Conservation (phyloP, 176 grass and related monocot species). For the Secale cereale region DNA sequence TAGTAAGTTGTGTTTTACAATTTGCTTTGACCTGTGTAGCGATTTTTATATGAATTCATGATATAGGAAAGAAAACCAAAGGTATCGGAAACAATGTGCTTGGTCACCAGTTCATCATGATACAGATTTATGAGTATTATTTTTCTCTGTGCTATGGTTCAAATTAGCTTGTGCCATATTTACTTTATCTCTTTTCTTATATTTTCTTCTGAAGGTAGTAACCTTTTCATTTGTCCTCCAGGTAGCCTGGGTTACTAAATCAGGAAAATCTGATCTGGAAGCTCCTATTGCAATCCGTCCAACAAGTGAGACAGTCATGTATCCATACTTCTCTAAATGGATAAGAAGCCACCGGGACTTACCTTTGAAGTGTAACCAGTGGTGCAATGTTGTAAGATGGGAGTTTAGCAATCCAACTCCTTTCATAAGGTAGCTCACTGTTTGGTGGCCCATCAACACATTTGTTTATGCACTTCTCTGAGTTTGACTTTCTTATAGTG, state of each 20-base stretch:
- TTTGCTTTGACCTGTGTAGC: background rate
- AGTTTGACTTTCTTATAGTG: background rate
- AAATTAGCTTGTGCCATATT: background rate
- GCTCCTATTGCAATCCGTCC: constrained; percentile 82
- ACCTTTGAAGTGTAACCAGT: constrained; percentile 82
- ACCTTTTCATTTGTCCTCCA: constrained; percentile 20
- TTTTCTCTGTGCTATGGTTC: background rate
- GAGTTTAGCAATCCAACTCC: constrained; percentile 82
- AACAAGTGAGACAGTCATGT: constrained; percentile 88
- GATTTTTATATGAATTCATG: background rate
- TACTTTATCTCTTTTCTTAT: background rate
- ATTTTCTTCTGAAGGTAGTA: background rate
- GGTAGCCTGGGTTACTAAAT: constrained; percentile 81
- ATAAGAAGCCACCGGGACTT: constrained; percentile 83
- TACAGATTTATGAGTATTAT: background rate
- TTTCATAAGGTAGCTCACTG: constrained; percentile 63
- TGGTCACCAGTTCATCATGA: background rate
- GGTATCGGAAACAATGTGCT: background rate
- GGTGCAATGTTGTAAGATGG: constrained; percentile 90
- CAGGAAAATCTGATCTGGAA: constrained; percentile 76
- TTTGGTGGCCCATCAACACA: background rate
- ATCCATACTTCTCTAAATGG: constrained; percentile 97
- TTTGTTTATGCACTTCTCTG: background rate
- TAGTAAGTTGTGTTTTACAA: background rate
- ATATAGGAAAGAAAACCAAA: background rate